These are phyloP conservation scores for Nitzschia sp. DNA, from an alignment of 108 stramenopile species.

Conservation along the genomic window DNA sequence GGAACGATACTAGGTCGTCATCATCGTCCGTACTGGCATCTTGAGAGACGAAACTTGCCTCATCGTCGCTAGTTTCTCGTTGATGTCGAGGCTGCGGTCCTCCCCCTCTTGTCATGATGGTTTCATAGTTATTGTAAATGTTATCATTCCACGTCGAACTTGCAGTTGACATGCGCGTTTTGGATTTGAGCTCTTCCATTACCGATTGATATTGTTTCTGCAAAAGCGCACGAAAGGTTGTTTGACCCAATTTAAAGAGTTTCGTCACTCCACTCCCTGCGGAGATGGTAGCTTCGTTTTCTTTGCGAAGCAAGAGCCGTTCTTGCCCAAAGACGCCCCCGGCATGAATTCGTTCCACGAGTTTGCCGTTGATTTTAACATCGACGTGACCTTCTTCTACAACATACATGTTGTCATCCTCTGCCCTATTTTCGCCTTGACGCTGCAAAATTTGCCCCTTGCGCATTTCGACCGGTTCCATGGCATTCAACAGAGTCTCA, in stretches of 20 bases:
- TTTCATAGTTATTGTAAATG: too few relatives aligned
- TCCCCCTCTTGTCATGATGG: neutral
- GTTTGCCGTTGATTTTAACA: conserved; percentile 57
- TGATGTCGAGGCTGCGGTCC: neutral
- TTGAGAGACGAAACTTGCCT: neutral
- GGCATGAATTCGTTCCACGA: conserved; percentile 38
- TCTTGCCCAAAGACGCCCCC: conserved; percentile 82
- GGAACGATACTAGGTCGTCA: neutral
- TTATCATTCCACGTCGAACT: neutral
- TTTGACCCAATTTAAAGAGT: conserved; percentile 79
- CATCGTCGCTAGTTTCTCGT: neutral
- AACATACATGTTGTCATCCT: conserved; percentile 73
- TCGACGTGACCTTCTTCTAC: conserved; percentile 56
- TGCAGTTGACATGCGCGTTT: neutral
- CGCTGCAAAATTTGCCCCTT: conserved; percentile 5
- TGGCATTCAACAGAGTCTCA: conserved; percentile 5
- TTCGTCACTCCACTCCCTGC: conserved; percentile 25
- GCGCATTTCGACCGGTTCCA: conserved; percentile 9
- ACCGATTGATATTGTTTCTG: conserved; percentile 56
- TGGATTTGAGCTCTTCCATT: conserved; percentile 41
- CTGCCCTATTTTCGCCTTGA: conserved; percentile 38
- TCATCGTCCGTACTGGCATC: neutral
- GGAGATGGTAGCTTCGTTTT: conserved; percentile 77
- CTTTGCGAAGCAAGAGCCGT: conserved; percentile 81
- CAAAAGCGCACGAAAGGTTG: conserved; percentile 68